Evolutionary conservation across 352 stramenopile genomes (phyloP).

Genomic region (Pythium phragmitis): DNA sequence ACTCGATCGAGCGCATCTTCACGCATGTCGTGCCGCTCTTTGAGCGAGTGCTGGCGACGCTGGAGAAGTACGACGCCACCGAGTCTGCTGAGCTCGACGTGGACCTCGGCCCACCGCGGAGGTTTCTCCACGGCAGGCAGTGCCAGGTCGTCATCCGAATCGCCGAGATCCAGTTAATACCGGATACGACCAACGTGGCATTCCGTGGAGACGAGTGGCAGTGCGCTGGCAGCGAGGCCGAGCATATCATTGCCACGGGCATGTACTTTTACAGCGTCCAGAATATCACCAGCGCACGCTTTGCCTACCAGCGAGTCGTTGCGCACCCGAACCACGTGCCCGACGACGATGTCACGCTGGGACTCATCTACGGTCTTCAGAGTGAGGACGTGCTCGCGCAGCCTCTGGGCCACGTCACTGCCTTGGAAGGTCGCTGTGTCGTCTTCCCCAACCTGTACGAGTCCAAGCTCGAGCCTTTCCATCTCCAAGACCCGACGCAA

Average conservation of each 20-base stretch:
- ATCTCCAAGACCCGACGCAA: constrained; percentile 24
- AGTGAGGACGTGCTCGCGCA: constrained; percentile 16
- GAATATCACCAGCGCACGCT: constrained; percentile 29
- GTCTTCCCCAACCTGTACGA: constrained; percentile 36
- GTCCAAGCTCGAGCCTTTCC: constrained; percentile 30
- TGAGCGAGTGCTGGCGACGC: constrained; percentile 22
- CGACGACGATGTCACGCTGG: constrained; percentile 18
- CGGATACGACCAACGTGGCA: constrained; percentile 22
- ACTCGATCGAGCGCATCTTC: constrained; percentile 25
- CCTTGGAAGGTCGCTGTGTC: constrained; percentile 23
- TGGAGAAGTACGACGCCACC: not conserved
- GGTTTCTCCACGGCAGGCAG: constrained; percentile 13
- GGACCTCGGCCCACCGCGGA: not conserved
- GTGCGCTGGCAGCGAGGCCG: constrained; percentile 28
- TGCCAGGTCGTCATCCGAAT: constrained; percentile 38
- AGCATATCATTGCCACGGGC: constrained; percentile 34
- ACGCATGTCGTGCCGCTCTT: constrained; percentile 30
- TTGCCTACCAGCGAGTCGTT: constrained; percentile 27
- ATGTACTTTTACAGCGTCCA: constrained; percentile 33
- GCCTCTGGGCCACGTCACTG: constrained; percentile 17
- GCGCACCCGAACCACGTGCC: constrained; percentile 10
- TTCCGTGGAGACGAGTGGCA: constrained; percentile 26
- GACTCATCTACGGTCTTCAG: constrained; percentile 14
- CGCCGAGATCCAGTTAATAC: constrained; percentile 30
- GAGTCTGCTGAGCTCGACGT: not conserved